Base-by-base conservation (phyloP, 2,329 filamentous ascomycete genomes). In the Aspergillus luchuensis region DNA sequence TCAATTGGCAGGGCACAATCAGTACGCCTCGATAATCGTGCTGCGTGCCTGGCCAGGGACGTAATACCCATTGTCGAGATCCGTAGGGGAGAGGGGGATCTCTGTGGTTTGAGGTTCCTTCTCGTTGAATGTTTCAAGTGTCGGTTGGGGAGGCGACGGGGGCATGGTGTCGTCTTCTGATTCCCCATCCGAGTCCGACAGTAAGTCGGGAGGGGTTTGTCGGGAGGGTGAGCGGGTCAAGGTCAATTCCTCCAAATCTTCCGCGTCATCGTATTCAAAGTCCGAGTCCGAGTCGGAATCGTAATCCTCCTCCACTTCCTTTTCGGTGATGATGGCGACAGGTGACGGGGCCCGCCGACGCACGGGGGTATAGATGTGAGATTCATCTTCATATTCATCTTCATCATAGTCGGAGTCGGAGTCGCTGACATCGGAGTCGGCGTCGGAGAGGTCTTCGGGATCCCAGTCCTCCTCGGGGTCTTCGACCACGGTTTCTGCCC, bases 401-500 rank as follows among this genome's bases (percentile, higher is more conserved):
- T 74, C 73, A 5, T 72, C 70, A 28, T 66, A 83, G 67, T 87
- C 85, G 50, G 78, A 81, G 70, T 83, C 81, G 60, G 85, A 59
- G 23, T 63, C 83, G 66, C 83, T 83, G 70, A 80, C 77, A 39
- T 83, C 81, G 8, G 78, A 81, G 62, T 85, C 84, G 13, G 82
- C 85, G 57, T 86, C 84, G 60, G 72, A 77, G 66, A 85, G 84
- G 66, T 91, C 87, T 67, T 90, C 87, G 66, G 83, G 84, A 63
- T 87, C 82, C 81, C 85, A 88, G 67, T 92, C 89, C 63, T 91
- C 87, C 74, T 91, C 87, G 55, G 85, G 80, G 66, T 91, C 89
- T 77, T 93, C 90, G 62, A 85, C 83, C 65, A 93, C 85, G 58
- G 86, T 84, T 76, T 96, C 91, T 72, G 91, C 91, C 91, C 92